These are phyloP conservation scores for Oryza australiensis DNA, from an alignment of 176 grass and related monocot species.

Conservation along the genomic window DNA sequence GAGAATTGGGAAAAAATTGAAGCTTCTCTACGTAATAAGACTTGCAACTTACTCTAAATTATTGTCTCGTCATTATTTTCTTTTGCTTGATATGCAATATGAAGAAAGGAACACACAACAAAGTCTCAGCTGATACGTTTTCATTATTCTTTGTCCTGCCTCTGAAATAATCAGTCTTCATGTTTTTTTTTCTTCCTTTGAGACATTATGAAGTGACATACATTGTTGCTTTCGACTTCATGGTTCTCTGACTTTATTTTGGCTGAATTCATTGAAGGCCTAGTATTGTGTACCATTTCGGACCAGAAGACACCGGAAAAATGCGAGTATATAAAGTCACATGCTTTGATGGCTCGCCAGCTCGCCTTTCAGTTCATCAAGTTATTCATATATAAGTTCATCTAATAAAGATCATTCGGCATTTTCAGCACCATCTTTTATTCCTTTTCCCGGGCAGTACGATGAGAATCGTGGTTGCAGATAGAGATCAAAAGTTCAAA, in stretches of 20 bases:
- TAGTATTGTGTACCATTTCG: not conserved
- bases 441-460: not conserved
- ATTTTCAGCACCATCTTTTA: not conserved
- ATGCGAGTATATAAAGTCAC: not conserved
- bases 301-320: not conserved
- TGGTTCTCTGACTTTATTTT: not conserved
- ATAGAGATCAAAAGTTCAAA: not conserved
- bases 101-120: slow-evolving; percentile 14
- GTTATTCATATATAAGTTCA: not conserved
- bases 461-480: not conserved
- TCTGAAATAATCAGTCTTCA: not conserved
- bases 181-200: not conserved
- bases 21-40: not conserved
- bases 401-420: not conserved
- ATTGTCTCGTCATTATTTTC: not conserved
- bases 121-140: not conserved
- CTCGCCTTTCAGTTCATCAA: not conserved
- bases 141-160: not conserved
- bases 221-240: not conserved
- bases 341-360: slow-evolving; percentile 1
- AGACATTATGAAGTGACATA: not conserved
- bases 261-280: not conserved
- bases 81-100: not conserved
- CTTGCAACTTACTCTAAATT: not conserved
- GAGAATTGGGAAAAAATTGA: not conserved